Percentiles rank a stretch among this genome's conserved stretches.
Evolutionary conservation across 805 yeast genomes (phyloP).

Genomic region (Hanseniaspora thailandica): DNA sequence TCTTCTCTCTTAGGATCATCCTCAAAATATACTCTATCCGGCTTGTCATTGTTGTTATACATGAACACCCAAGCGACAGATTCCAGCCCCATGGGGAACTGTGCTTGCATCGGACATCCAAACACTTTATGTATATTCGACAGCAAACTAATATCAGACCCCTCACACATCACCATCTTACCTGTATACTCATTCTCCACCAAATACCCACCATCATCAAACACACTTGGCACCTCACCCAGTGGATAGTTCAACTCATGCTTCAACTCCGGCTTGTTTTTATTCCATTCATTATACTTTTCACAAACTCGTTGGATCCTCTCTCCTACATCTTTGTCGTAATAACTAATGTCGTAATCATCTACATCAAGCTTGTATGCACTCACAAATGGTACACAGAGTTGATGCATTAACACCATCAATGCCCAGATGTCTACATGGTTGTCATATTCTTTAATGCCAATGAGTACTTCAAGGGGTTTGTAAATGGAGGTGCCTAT

Average conservation of each 20-base stretch:
- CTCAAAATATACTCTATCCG: neutral
- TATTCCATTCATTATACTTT: neutral
- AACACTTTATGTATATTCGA: conserved; percentile 1
- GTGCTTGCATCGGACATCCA: conserved; percentile 7
- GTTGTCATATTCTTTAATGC: conserved; percentile 40
- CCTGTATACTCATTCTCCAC: neutral
- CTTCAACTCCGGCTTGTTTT: neutral
- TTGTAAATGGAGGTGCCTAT: conserved; percentile 61
- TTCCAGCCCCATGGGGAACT: neutral
- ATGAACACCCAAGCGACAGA: conserved; percentile 7
- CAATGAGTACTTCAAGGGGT: conserved; percentile 65
- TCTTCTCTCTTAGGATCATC: neutral
- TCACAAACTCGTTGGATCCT: neutral
- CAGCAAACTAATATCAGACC: conserved; percentile 6
- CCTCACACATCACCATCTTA: neutral
- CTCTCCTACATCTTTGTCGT: neutral
- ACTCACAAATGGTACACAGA: neutral
- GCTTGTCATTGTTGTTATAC: conserved; percentile 4
- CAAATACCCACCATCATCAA: neutral
- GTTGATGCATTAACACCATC: conserved; percentile 33
- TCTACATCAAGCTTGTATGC: neutral
- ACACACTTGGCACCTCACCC: neutral
- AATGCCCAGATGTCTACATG: conserved; percentile 65
- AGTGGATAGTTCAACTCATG: neutral
- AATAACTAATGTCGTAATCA: neutral